These are phyloP conservation scores for Kazachstania kunashirensis DNA, from an alignment of 805 yeast genomes.

Conservation along the genomic window DNA sequence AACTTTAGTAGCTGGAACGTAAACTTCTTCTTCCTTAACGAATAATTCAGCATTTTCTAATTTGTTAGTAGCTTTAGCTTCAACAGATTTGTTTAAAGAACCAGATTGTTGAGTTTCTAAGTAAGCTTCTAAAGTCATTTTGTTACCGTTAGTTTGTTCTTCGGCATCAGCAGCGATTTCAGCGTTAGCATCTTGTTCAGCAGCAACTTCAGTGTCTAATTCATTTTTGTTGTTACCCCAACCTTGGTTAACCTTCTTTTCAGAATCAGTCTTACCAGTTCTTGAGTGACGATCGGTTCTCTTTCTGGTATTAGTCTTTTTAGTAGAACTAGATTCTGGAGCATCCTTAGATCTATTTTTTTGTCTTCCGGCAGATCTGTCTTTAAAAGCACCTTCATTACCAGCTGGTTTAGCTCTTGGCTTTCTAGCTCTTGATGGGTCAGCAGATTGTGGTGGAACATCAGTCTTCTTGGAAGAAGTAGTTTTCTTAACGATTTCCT, in stretches of 20 bases:
- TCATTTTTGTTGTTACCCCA: constrained; percentile 79
- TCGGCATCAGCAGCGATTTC: constrained; percentile 46
- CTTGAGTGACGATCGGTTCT: constrained; percentile 77
- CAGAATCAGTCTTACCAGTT: constrained; percentile 74
- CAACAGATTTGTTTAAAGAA: constrained; percentile 41
- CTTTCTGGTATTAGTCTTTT: constrained; percentile 45
- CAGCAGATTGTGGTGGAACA: constrained; percentile 71
- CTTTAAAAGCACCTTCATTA: constrained; percentile 80
- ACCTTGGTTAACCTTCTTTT: constrained; percentile 73
- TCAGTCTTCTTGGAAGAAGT: constrained; percentile 84
- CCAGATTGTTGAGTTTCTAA: constrained; percentile 42
- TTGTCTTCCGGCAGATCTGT: constrained; percentile 59
- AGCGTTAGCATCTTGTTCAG: constrained; percentile 55
- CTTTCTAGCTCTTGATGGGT: constrained; percentile 69
- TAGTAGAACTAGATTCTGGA: constrained; percentile 44
- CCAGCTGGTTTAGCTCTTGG: constrained; percentile 62
- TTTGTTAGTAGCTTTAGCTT: constrained; percentile 25
- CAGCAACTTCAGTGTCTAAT: constrained; percentile 54
- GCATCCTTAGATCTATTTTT: constrained; percentile 42
- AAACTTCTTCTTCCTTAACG: constrained; percentile 54
- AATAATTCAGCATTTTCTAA: constrained; percentile 45
- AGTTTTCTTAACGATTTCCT: constrained; percentile 70
- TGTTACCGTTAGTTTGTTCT: constrained; percentile 34
- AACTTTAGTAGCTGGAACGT: constrained; percentile 47
- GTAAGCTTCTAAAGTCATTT: constrained; percentile 77